Percentiles rank a stretch among this genome's conserved stretches.
These are phyloP conservation scores for Mortierella sp. DNA, from an alignment of 371 early-diverging fungal species.

Conservation along the genomic window DNA sequence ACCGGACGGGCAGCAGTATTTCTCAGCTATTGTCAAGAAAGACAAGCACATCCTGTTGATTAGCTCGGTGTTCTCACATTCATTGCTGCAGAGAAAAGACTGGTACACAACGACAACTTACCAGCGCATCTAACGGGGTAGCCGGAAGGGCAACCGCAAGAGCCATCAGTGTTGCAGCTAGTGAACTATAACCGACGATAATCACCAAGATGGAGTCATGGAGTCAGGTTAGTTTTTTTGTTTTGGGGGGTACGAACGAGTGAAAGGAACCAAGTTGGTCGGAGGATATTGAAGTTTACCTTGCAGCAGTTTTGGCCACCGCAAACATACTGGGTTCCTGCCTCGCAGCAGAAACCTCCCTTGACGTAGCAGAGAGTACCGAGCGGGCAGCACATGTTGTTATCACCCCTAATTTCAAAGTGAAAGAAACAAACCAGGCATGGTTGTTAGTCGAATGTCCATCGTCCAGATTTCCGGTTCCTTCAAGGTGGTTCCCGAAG, in stretches of 20 bases:
- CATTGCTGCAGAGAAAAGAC: too few relatives aligned
- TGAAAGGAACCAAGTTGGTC: not conserved
- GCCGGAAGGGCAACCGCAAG: not conserved
- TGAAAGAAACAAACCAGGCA: not conserved
- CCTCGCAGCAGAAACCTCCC: constrained; percentile 7
- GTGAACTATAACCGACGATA: too few relatives aligned
- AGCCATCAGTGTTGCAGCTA: constrained; percentile 4
- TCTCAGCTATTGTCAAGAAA: not conserved
- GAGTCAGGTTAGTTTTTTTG: too few relatives aligned
- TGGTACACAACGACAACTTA: constrained; percentile 1
- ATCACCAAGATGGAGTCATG: too few relatives aligned
- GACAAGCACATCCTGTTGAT: not conserved
- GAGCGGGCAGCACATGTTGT: constrained; percentile 1
- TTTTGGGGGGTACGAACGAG: constrained; percentile 13
- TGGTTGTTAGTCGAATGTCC: not conserved
- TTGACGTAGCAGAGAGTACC: not conserved
- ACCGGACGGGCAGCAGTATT: constrained; percentile 14
- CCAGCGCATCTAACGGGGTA: constrained; percentile 17
- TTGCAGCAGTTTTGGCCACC: constrained; percentile 22
- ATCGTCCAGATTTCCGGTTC: too few relatives aligned
- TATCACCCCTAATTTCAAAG: not conserved
- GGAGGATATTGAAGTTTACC: constrained; percentile 10
- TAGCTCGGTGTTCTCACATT: too few relatives aligned
- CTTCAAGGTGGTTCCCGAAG: not conserved
- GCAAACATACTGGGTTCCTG: not conserved